These are phyloP conservation scores for Neurospora sp. DNA, from an alignment of 495 filamentous ascomycete genomes.

Conservation along the genomic window DNA sequence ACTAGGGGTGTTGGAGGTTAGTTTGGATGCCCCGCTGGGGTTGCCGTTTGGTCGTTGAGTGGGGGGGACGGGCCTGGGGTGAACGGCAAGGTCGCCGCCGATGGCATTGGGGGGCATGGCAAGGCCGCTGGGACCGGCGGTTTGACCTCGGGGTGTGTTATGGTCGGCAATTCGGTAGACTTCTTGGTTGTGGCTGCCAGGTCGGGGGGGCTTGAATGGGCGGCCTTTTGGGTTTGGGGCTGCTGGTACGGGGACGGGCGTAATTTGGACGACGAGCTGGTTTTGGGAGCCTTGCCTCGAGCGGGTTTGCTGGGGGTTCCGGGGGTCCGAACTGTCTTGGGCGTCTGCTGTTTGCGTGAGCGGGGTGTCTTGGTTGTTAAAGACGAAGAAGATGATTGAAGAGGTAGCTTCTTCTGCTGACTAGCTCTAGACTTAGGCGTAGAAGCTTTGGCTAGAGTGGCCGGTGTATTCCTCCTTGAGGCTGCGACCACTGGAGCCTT, in stretches of 20 bases:
- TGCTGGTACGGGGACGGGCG: neutral
- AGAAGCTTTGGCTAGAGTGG: neutral
- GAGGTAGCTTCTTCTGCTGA: neutral
- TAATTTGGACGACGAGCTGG: neutral
- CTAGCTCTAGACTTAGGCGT: neutral
- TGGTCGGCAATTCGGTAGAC: neutral
- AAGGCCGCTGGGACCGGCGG: neutral
- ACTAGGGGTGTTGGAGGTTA: neutral
- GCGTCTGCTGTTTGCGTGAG: slow-evolving; percentile 11
- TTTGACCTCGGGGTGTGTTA: slow-evolving; percentile 2
- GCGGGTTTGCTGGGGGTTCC: neutral
- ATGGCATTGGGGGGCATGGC: neutral
- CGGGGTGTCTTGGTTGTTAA: slow-evolving; percentile 1
- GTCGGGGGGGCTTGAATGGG: slow-evolving; percentile 9
- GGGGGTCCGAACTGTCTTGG: neutral
- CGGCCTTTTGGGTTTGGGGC: neutral
- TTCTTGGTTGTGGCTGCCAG: neutral
- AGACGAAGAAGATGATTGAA: slow-evolving; percentile 1
- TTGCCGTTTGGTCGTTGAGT: neutral
- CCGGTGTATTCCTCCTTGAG: neutral
- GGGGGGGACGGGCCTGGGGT: neutral
- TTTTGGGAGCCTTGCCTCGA: neutral
- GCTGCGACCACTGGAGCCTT: neutral
- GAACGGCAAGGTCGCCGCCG: slow-evolving; percentile 1
- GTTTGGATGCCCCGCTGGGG: neutral